A percentile compares a stretch with the other conserved stretches of the same genome.
phyloP scores from a whole-genome alignment of 1,139 yeast species.

The Nematodospora anomalae region DNA sequence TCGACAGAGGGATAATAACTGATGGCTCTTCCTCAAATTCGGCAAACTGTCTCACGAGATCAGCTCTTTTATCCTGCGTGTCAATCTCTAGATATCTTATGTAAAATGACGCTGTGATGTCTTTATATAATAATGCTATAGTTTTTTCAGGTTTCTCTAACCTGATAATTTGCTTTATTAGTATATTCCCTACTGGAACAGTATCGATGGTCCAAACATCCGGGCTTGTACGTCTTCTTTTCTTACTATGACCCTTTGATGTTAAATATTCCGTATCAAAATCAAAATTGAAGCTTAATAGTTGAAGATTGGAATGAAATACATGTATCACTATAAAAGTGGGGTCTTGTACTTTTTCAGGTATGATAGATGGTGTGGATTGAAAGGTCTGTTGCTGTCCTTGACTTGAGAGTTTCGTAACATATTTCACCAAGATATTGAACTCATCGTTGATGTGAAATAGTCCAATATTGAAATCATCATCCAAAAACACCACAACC shows the following conservation, averaged over 20 bases:
- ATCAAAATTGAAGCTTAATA: slow-evolving; percentile 15
- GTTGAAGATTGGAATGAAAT: slow-evolving; percentile 32
- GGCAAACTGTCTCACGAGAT: slow-evolving; percentile 28
- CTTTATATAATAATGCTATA: slow-evolving; percentile 38
- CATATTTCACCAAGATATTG: slow-evolving; percentile 8
- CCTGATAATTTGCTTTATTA: slow-evolving; percentile 25
- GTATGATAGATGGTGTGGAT: slow-evolving; percentile 15
- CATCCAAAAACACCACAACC: slow-evolving; percentile 10
- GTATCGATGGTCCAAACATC: slow-evolving; percentile 17
- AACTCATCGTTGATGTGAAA: slow-evolving; percentile 8
- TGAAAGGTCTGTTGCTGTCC: slow-evolving; percentile 33
- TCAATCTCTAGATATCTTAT: slow-evolving; percentile 29
- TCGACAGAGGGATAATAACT: slow-evolving; percentile 22
- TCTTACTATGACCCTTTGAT: slow-evolving; percentile 7
- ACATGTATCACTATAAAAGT: slow-evolving; percentile 26
- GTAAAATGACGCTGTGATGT: slow-evolving; percentile 33
- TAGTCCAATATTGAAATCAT: slow-evolving; percentile 6
- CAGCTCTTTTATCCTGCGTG: slow-evolving; percentile 11
- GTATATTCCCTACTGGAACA: slow-evolving; percentile 30
- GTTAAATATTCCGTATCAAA: background rate
- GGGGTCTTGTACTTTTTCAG: slow-evolving; percentile 16
- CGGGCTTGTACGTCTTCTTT: slow-evolving; percentile 8
- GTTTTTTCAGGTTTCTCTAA: slow-evolving; percentile 10
- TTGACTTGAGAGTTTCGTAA: slow-evolving; percentile 20
- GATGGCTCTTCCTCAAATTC: slow-evolving; percentile 38